Evolutionary conservation across 1,284 basidiomycete species (phyloP).

Genomic region (Leccinum huronense): DNA sequence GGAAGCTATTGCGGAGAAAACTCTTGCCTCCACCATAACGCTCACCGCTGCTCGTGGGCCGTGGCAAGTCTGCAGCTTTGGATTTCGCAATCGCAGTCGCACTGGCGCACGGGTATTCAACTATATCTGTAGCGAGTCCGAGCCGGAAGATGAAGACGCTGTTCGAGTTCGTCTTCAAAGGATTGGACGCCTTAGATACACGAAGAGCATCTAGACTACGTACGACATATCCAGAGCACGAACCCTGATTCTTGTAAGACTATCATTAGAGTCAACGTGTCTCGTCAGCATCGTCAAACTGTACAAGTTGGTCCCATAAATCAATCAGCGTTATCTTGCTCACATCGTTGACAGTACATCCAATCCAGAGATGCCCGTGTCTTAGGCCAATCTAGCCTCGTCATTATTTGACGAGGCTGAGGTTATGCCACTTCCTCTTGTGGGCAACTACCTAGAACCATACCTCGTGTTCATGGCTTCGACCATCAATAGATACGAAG

Average conservation of each 20-base stretch:
- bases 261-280: constrained; percentile 94
- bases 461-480: constrained; percentile 99
- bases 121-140: constrained; percentile 97
- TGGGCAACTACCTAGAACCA: constrained; percentile 92
- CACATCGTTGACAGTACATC: constrained; percentile 68
- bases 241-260: constrained; percentile 95
- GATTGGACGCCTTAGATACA: constrained; percentile 91
- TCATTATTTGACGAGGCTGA: constrained; percentile 98
- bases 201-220: constrained; percentile 97
- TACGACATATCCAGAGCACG: constrained; percentile 81
- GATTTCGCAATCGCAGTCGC: constrained; percentile 94
- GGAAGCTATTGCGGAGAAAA: constrained; percentile 90
- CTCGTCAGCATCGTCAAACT: constrained; percentile 90
- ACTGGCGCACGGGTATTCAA: constrained; percentile 92
- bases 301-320: constrained; percentile 65
- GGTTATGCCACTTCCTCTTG: constrained; percentile 94
- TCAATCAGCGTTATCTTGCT: background rate
- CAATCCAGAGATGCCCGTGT: constrained; percentile 97
- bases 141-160: constrained; percentile 97
- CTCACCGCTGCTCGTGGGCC: constrained; percentile 91
- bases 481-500: constrained; percentile 99
- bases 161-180: constrained; percentile 99
- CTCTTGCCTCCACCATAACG: constrained; percentile 91
- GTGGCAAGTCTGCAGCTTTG: constrained; percentile 95
- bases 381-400: constrained; percentile 94